Evolutionary conservation across 2,329 filamentous ascomycete genomes (phyloP), one percentile per base, ranked within the genome.

Genomic region (Westerdykella aurantiaca): DNA sequence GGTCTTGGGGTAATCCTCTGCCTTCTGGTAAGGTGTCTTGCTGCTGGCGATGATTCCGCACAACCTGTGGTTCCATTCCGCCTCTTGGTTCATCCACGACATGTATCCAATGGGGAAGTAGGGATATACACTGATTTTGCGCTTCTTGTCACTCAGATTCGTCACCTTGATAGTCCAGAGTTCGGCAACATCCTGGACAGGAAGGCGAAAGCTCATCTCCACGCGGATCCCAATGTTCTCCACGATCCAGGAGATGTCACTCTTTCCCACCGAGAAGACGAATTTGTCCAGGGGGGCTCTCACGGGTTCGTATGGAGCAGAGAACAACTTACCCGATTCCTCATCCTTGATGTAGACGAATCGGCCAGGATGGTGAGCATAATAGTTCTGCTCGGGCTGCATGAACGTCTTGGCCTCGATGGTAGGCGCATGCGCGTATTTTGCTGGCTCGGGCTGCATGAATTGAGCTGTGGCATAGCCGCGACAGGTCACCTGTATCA

Each of bases 41-140:
- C 72, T 72, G 58, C 67, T 77, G 18, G 68, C 75, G 10, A 80
- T 69, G 11, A 80, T 66, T 18, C 73, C 77, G 17, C 67, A 65
- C 16, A 78, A 65, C 9, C 76, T 72, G 5, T 63, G 43, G 17
- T 71, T 68, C 67, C 74, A 79, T 49, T 76, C 72, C 31, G 72
- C 76, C 25, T 74, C 75, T 56, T 79, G 77, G 56, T 78, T 80
- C 77, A 80, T 80, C 77, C 77, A 80, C 12, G 77, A 79, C 75
- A 78, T 79, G 62, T 77, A 78, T n/a, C 77, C 77, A 42, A 79
- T 70, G 31, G 75, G 72, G 60, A 80, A 80, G 52, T 79, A 79
- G 0, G 77, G 76, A 46, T 77, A 78, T 23, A 79, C 61, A 56
- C 74, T 76, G 48, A 79, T 57, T 37, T 67, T 72, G 12, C 76